Base-by-base conservation (phyloP, 192 early-diverging fungal species). In the Coemansia sp. region DNA sequence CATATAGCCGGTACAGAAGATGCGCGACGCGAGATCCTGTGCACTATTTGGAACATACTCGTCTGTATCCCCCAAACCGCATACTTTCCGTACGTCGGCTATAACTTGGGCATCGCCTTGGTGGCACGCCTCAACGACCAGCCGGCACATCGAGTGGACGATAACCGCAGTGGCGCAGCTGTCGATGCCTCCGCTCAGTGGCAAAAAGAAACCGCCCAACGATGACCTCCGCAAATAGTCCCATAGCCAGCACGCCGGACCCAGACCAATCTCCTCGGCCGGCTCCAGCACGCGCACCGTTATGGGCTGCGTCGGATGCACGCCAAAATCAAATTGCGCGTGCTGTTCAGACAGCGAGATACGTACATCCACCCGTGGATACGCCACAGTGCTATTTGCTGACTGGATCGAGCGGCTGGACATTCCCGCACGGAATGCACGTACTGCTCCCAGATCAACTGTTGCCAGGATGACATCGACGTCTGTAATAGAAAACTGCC, bases 211-310 rank as follows among this genome's bases (percentile, higher is more conserved):
- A 1, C 97, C 97, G 8, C 85, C 85, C 11, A 86, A 84, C 42
- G 91, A 90, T 24, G 95, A 95, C 21, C 97, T 81, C 8, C 97
- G 84, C 34, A 99, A 81, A 63, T 99, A 99, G 71, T 99, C 97
- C 97, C 97, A 99, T 19, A 99, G 84, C 97, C 97, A 99, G 83
- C 97, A 98, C 2, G 97, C 95, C 19, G 96, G 96, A 14, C 96
- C 95, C 50, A 92, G 63, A 10, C 84, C 88, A 46, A 98, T 96
- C 63, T 98, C 97, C 70, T 98, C 90, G 33, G 89, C 88, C 0
- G 95, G 91, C 0, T 82, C 80, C 41, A 92, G 90, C 64, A 87
- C 91, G 24, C 70, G 65, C 8, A 80, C 70, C 4, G 67, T 33
- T 4, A 75, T 63, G 1, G 83, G 59, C 18, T 32, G 32, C 24